Conservation (phyloP, 106 monocot genomes). For the Dendrobium catenatum region DNA sequence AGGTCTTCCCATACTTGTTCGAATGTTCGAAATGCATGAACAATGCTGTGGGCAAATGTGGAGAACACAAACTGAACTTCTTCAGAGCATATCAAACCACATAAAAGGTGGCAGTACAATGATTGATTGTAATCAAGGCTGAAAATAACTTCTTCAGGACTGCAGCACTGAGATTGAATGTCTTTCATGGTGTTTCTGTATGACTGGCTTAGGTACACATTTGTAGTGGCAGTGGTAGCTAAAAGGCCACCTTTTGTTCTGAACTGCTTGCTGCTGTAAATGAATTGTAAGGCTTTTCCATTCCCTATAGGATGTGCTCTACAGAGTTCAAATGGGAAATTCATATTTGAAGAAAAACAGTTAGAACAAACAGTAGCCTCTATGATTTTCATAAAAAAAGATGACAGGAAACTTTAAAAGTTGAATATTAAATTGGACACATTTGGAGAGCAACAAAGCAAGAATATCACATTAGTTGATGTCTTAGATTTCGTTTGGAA, state of each 20-base stretch:
- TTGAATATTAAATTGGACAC: background rate
- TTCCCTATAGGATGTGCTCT: slow-evolving; percentile 58
- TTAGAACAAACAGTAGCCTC: background rate
- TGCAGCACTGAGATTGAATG: slow-evolving; percentile 45
- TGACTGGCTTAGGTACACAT: slow-evolving; percentile 45
- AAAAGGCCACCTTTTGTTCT: slow-evolving; percentile 56
- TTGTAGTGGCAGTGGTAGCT: slow-evolving; percentile 71
- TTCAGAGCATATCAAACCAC: slow-evolving; percentile 56
- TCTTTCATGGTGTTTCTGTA: slow-evolving; percentile 59
- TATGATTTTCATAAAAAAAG: background rate
- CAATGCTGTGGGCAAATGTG: slow-evolving; percentile 76
- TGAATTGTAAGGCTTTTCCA: slow-evolving; percentile 77
- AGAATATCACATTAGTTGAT: background rate
- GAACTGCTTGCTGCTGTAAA: slow-evolving; percentile 70
- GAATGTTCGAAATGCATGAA: slow-evolving; percentile 70
- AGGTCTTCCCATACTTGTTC: slow-evolving; percentile 72
- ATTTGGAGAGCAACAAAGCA: background rate
- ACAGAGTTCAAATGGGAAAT: slow-evolving; percentile 6
- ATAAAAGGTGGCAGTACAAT: slow-evolving; percentile 79
- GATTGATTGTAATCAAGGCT: slow-evolving; percentile 63
- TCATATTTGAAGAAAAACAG: background rate
- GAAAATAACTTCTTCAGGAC: slow-evolving; percentile 82
- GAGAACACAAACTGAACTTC: slow-evolving; percentile 73
- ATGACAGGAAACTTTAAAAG: background rate
- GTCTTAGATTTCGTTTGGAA: background rate